Percentiles rank a stretch among this genome's conserved stretches.
These are phyloP conservation scores for Claviceps africana DNA, from an alignment of 2,329 filamentous ascomycete genomes.

Conservation along the genomic window DNA sequence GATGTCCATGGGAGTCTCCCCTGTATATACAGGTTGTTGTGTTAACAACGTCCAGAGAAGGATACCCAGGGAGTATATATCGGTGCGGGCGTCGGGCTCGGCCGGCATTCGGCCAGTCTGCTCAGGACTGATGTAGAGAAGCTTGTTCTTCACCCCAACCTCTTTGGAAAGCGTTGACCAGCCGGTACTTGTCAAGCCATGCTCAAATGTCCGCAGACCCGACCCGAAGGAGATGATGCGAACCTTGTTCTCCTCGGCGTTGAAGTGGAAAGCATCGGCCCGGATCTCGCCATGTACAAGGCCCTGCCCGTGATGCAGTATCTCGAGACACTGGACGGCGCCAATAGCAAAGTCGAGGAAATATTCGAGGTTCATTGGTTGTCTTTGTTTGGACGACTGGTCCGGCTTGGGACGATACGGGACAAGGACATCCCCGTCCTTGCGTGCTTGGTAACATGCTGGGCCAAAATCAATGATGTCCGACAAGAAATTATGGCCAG, in stretches of 20 bases:
- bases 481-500: slow-evolving; percentile 58
- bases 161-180: slow-evolving; percentile 78
- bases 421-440: slow-evolving; percentile 36
- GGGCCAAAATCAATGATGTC: slow-evolving; percentile 66
- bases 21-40: slow-evolving; percentile 67
- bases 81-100: slow-evolving; percentile 80
- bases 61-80: slow-evolving; percentile 85
- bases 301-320: slow-evolving; percentile 78
- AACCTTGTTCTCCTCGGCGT: slow-evolving; percentile 53
- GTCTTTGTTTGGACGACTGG: slow-evolving; percentile 31
- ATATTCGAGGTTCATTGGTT: slow-evolving; percentile 53
- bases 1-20: slow-evolving; percentile 70
- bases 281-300: slow-evolving; percentile 84
- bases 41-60: slow-evolving; percentile 78
- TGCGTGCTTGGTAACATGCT: slow-evolving; percentile 48
- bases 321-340: slow-evolving; percentile 70
- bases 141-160: slow-evolving; percentile 72
- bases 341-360: slow-evolving; percentile 90
- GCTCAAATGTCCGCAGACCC: slow-evolving; percentile 76
- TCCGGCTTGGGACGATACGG: slow-evolving; percentile 27
- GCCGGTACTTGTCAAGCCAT: slow-evolving; percentile 70
- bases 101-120: slow-evolving; percentile 88
- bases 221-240: slow-evolving; percentile 77
- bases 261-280: slow-evolving; percentile 83
- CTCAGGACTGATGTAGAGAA: slow-evolving; percentile 86